Evolutionary conservation across 345 rosid species (phyloP), one percentile per base, ranked within the genome.

Genomic region (Eucalyptus brandiana): DNA sequence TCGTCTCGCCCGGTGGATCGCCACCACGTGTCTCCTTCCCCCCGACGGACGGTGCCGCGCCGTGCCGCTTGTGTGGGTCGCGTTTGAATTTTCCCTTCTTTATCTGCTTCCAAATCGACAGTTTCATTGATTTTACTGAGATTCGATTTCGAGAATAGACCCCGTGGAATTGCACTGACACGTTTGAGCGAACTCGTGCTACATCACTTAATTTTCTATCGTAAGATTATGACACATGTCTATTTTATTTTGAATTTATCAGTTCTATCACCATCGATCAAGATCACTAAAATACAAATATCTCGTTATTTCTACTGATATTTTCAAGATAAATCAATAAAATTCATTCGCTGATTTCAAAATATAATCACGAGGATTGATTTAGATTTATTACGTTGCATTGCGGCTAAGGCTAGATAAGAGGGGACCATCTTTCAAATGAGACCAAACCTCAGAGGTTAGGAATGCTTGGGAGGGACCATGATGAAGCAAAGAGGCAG

Each of bases 231-330:
- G 7, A 18, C 34, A 13, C 34, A 0, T 28, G 32, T 62, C 11
- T 53, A 21, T 53, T 21, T 53, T 21, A 53, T 0, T 53, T 53
- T 53, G 2, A 53, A 19, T 53, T 56, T 23, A 9, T 23, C 1
- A 24, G 0, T 24, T 2, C 5, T 2, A 10, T 23, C 13, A 1
- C 6, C 1, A 5, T 34, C 7, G 0, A 32, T 5, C 1, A 18
- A 5, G 0, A 11, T 3, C 7, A 32, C 12, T 9, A 5, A 0
- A 17, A 32, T 0, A 3, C 8, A 10, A 37, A 72, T 3, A 72
- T 34, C 18, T 19, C 0, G 0, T 76, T 37, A 0, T 76, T 44
- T 40, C 9, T 19, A 40, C 2, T 1, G 2, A 76, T 37, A 24
- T 21, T 76, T 76, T 40, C 15, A 3, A 37, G 3, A 21, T 9